Percentiles rank a stretch among this genome's conserved stretches.
phyloP scores from a whole-genome alignment of 352 stramenopile species.

The Blastocystis sp. region DNA sequence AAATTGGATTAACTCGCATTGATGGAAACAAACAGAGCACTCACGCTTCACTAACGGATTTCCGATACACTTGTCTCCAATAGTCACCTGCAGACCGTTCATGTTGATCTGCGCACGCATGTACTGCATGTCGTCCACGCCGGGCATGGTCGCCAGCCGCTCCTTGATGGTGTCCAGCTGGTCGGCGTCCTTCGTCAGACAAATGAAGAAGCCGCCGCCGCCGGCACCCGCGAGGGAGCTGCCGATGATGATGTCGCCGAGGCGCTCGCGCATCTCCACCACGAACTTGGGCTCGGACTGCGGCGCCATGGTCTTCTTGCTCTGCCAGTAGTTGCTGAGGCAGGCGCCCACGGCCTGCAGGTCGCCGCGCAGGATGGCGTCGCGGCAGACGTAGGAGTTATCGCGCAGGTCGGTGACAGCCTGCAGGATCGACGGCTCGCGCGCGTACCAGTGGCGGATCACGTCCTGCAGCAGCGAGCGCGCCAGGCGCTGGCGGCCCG shows the following conservation, averaged over 20 bases:
- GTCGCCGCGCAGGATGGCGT: constrained; percentile 48
- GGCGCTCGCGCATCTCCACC: constrained; percentile 49
- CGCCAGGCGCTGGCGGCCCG: constrained; percentile 62
- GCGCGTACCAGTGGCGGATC: constrained; percentile 69
- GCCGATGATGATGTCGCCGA: constrained; percentile 59
- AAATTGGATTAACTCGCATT: no score
- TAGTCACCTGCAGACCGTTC: constrained; percentile 61
- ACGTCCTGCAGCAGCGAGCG: constrained; percentile 68
- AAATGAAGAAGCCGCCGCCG: constrained; percentile 70
- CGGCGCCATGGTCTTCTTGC: constrained; percentile 70
- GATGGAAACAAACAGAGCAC: background rate
- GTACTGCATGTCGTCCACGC: constrained; percentile 58
- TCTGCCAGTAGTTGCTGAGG: constrained; percentile 66
- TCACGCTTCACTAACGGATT: constrained; percentile 59
- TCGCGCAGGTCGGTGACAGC: constrained; percentile 55
- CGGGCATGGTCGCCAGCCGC: background rate
- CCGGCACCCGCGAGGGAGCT: constrained; percentile 59
- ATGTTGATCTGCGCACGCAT: constrained; percentile 64
- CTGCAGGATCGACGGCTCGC: constrained; percentile 61
- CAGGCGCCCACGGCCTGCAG: constrained; percentile 47
- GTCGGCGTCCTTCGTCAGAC: constrained; percentile 57
- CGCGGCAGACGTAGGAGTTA: constrained; percentile 34
- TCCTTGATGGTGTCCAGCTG: constrained; percentile 59
- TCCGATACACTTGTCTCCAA: constrained; percentile 58
- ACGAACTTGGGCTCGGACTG: constrained; percentile 69